phyloP scores from a whole-genome alignment of 768 basidiomycete species.

The Leccinellum luteum region DNA sequence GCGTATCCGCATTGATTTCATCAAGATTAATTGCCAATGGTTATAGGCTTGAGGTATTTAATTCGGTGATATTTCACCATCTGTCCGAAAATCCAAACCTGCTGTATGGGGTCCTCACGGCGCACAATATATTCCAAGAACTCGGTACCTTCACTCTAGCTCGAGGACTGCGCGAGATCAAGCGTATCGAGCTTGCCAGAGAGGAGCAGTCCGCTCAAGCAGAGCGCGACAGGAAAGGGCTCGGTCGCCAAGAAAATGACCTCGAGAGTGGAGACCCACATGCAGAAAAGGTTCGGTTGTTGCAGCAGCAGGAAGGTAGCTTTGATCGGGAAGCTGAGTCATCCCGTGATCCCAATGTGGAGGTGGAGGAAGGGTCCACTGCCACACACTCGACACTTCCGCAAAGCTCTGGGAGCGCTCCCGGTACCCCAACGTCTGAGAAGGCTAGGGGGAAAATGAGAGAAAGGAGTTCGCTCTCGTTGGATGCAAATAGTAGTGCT shows the following conservation, averaged over 20 bases:
- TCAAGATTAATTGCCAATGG: neutral
- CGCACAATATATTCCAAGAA: conserved; percentile 84
- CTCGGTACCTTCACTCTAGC: conserved; percentile 90
- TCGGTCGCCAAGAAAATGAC: conserved; percentile 18
- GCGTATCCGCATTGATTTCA: conserved; percentile 20
- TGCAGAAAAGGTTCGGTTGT: conserved; percentile 65
- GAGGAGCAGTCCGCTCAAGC: conserved; percentile 55
- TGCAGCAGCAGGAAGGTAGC: conserved; percentile 49
- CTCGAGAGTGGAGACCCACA: conserved; percentile 26
- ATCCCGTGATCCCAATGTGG: conserved; percentile 7
- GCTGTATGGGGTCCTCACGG: conserved; percentile 79
- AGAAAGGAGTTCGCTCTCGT: conserved; percentile 59
- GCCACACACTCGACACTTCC: conserved; percentile 39
- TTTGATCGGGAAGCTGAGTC: conserved; percentile 25
- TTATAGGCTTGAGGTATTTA: conserved; percentile 85
- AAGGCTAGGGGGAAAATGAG: conserved; percentile 92
- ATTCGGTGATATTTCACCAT: conserved; percentile 75
- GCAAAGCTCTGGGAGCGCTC: conserved; percentile 40
- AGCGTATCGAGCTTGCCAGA: conserved; percentile 65
- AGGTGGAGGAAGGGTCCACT: conserved; percentile 12
- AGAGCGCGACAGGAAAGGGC: conserved; percentile 24
- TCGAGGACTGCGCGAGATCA: conserved; percentile 82
- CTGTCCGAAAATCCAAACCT: conserved; percentile 84
- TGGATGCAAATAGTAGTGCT: conserved; percentile 49
- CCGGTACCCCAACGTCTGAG: conserved; percentile 55